phyloP scores from a whole-genome alignment of 306 rosid species.

The Sechiopsis laciniata region DNA sequence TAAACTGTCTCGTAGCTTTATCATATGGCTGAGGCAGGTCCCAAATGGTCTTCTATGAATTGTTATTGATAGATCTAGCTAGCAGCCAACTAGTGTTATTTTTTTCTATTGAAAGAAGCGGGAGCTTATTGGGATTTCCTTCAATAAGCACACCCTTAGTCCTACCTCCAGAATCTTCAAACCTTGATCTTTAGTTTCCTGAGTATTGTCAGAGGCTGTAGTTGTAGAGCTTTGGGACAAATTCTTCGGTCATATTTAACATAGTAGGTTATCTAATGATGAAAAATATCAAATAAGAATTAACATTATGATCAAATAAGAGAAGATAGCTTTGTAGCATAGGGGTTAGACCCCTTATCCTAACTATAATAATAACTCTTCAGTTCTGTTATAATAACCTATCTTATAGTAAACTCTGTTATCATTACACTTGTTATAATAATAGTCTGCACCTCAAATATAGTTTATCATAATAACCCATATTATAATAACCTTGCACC shows the following conservation, averaged over 20 bases:
- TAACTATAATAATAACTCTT: too few relatives aligned
- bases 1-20: background rate
- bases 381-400: too few relatives aligned
- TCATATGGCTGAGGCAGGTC: background rate
- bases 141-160: background rate
- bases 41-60: background rate
- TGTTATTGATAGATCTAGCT: background rate
- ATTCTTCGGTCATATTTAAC: background rate
- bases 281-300: background rate
- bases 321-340: background rate
- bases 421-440: too few relatives aligned
- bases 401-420: too few relatives aligned
- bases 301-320: background rate
- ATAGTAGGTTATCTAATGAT: slow-evolving; percentile 1
- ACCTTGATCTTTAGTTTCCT: background rate
- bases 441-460: too few relatives aligned
- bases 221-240: background rate
- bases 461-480: too few relatives aligned
- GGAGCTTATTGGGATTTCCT: background rate
- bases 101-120: background rate
- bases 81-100: background rate
- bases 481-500: too few relatives aligned
- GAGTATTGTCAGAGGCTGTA: background rate
- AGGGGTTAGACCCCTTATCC: background rate
- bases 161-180: background rate